Conservation (phyloP, 257 asterid genomes). For the Nicotiana benthamiana region DNA sequence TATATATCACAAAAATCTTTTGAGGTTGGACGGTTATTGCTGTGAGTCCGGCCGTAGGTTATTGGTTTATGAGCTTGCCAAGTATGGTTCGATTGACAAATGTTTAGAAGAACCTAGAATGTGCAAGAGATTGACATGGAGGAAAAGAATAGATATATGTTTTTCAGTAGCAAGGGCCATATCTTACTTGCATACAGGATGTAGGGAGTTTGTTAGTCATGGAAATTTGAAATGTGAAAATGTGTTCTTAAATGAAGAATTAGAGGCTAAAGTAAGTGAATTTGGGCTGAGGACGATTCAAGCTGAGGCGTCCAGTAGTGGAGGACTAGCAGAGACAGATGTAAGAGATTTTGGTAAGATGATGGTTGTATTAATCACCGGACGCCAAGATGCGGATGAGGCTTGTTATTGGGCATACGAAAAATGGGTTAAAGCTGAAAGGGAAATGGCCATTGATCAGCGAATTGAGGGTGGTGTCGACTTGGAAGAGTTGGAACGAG, state of each 20-base stretch:
- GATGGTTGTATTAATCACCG: slow-evolving; percentile 22
- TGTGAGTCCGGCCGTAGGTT: slow-evolving; percentile 19
- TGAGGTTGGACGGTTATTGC: slow-evolving; percentile 33
- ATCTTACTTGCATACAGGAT: slow-evolving; percentile 34
- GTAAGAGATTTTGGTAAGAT: slow-evolving; percentile 30
- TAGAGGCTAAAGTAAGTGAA: slow-evolving; percentile 37
- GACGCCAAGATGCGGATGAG: slow-evolving; percentile 19
- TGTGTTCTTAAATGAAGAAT: slow-evolving; percentile 29
- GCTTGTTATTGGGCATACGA: slow-evolving; percentile 25
- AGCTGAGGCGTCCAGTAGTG: slow-evolving; percentile 9
- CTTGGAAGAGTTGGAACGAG: slow-evolving; percentile 28
- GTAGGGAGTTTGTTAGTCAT: slow-evolving; percentile 35
- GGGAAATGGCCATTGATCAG: slow-evolving; percentile 15
- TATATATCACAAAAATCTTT: slow-evolving; percentile 33
- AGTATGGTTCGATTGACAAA: slow-evolving; percentile 22
- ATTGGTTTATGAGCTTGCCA: slow-evolving; percentile 31
- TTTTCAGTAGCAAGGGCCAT: slow-evolving; percentile 30
- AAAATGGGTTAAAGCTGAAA: slow-evolving; percentile 17
- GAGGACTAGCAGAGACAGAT: slow-evolving; percentile 22
- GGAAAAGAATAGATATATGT: slow-evolving; percentile 26
- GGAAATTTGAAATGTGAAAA: slow-evolving; percentile 40
- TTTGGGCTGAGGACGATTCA: slow-evolving; percentile 18
- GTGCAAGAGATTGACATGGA: slow-evolving; percentile 39
- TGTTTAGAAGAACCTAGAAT: slow-evolving; percentile 28
- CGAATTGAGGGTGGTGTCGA: slow-evolving; percentile 17